Base-by-base conservation (phyloP, 169 alveolate genomes). In the Plasmodium gonderi region DNA sequence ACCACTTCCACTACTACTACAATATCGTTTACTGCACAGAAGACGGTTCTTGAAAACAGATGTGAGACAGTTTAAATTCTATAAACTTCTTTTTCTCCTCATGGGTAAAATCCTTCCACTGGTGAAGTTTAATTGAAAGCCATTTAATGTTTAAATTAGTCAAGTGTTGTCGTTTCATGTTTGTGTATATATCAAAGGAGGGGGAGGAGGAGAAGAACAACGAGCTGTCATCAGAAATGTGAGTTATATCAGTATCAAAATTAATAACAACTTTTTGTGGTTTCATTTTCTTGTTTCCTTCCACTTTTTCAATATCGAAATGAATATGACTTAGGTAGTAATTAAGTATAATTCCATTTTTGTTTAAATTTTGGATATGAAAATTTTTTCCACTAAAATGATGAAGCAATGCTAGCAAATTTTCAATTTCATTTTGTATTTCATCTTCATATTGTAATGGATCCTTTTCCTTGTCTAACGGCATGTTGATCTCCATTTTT, bases 91-190 rank as follows among this genome's bases (percentile, higher is more conserved):
- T 76, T 42, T 65, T 54, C 51, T 87, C 89, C n/a, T 75, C 81
- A 8, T 23, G 65, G 7, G 93, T 38, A 36, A 87, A 47, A 51
- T 76, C 65, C 68, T 40, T 87, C 93, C 93, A 87, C 36, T 29
- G 14, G 17, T 36, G 44, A 4, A 87, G 45, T 0, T 87, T 40
- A 75, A 87, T 64, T 31, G 68, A 60, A 14, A 87, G 26, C 44
- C 79, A 87, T 44, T 87, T 87, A 2, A 75, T 76, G 17, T 87
- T 75, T 60, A 87, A 87, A 54, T 23, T 54, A 9, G 60, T 5
- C 5, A 87, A 42, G n/a, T 87, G 85, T 14, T 76, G 64, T 26
- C 60, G 38, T 75, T 87, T 87, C 93, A 87, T 87, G 60, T 87
- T 87, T 40, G 40, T 75, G 51, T 87, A 87, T 40, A 87, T 76